Conservation (phyloP, 208 protist genomes). For the Acanthamoeba sp. region DNA sequence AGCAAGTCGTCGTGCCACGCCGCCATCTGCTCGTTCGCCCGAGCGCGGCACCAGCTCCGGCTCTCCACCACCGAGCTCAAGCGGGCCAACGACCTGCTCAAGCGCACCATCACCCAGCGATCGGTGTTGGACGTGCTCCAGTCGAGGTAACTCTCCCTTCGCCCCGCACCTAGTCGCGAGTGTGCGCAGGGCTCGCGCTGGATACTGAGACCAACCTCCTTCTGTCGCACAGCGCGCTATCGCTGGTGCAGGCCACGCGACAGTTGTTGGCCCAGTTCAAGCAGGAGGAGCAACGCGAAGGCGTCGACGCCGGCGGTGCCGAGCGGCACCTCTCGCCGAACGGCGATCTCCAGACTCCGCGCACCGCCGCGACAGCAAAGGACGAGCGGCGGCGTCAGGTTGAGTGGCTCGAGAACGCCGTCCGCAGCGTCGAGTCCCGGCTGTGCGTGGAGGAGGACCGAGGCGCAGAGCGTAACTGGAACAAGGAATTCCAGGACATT, state of each 20-base stretch:
- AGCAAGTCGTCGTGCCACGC: not conserved
- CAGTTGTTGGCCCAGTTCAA: slow-evolving; percentile 16
- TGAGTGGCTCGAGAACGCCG: slow-evolving; percentile 51
- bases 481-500: slow-evolving; percentile 79
- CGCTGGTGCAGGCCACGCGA: slow-evolving; percentile 45
- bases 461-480: slow-evolving; percentile 71
- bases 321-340: not conserved
- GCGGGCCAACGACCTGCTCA: slow-evolving; percentile 58
- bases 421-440: slow-evolving; percentile 57
- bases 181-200: too few species aligned
- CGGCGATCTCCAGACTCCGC: not conserved
- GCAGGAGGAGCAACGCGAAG: not conserved
- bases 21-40: not conserved
- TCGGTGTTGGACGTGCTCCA: slow-evolving; percentile 63
- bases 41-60: not conserved
- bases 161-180: not conserved
- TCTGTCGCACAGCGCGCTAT: slow-evolving; percentile 14
- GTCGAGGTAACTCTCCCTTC: slow-evolving; percentile 26
- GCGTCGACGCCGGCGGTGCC: not conserved
- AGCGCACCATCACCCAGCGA: slow-evolving; percentile 36
- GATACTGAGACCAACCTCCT: too few species aligned
- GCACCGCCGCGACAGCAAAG: not conserved
- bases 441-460: slow-evolving; percentile 65
- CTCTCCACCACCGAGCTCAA: slow-evolving; percentile 40
- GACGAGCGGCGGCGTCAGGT: slow-evolving; percentile 5